Evolutionary conservation across 805 yeast species (phyloP).

Genomic region (Schwanniomyces polymorphus): DNA sequence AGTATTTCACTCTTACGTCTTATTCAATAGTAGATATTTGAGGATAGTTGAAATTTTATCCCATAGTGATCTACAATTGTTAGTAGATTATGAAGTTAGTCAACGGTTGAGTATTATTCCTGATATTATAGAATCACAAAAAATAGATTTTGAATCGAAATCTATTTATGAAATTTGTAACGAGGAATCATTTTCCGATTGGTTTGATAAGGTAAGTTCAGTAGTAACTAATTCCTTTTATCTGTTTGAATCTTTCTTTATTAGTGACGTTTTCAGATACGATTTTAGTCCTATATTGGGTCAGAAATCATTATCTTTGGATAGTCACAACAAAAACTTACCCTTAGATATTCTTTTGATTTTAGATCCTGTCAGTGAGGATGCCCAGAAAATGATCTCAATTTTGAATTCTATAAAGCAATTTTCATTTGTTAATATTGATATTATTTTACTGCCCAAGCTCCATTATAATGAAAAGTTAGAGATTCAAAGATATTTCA

Average conservation of each 20-base stretch:
- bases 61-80: constrained; percentile 28
- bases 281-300: constrained; percentile 38
- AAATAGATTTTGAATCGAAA: constrained; percentile 19
- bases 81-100: constrained; percentile 48
- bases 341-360: constrained; percentile 57
- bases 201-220: constrained; percentile 49
- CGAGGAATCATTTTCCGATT: constrained; percentile 28
- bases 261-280: constrained; percentile 45
- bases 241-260: constrained; percentile 38
- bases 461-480: constrained; percentile 33
- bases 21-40: constrained; percentile 58
- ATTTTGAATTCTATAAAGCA: constrained; percentile 40
- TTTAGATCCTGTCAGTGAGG: constrained; percentile 71
- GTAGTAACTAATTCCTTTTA: constrained; percentile 45
- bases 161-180: constrained; percentile 15
- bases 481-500: constrained; percentile 60
- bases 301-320: constrained; percentile 25
- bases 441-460: constrained; percentile 61
- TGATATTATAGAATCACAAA: constrained; percentile 27
- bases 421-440: constrained; percentile 51
- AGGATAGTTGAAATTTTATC: constrained; percentile 23
- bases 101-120: constrained; percentile 40
- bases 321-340: constrained; percentile 21
- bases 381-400: constrained; percentile 61
- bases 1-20: constrained; percentile 35